phyloP scores from a whole-genome alignment of 805 yeast species.

The Myxozyma monticola region DNA sequence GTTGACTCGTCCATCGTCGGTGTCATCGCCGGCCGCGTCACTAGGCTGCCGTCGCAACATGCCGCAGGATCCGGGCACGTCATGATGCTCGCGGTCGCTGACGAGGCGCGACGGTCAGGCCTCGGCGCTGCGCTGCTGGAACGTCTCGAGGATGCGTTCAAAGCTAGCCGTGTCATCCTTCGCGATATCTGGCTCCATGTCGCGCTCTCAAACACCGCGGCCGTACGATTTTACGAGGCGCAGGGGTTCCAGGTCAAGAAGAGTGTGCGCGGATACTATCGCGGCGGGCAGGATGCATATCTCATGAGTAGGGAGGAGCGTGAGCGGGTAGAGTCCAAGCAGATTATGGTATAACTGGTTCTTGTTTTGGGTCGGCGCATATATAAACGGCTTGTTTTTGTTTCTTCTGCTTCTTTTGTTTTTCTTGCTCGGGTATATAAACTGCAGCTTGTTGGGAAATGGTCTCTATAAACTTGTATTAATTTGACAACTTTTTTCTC shows the following conservation, averaged over 20 bases:
- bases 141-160: conserved; percentile 7
- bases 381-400: no score
- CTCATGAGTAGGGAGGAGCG: conserved; percentile 25
- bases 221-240: conserved; percentile 15
- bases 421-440: neutral
- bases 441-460: no score
- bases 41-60: neutral
- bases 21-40: conserved; percentile 16
- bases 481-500: neutral
- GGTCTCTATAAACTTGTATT: no score
- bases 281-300: conserved; percentile 4
- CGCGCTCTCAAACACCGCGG: conserved; percentile 12
- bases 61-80: conserved; percentile 13
- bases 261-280: conserved; percentile 15
- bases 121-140: conserved; percentile 12
- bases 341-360: no score
- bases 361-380: no score
- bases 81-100: conserved; percentile 26
- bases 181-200: conserved; percentile 21
- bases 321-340: no score
- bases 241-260: conserved; percentile 16
- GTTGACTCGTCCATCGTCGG: conserved; percentile 8
- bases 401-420: neutral
- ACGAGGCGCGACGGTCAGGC: conserved; percentile 17
- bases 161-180: no score